A percentile compares a stretch with the other conserved stretches of the same genome.
Conservation (phyloP, 2,329 filamentous ascomycete species). For the Westerdykella sp. region DNA sequence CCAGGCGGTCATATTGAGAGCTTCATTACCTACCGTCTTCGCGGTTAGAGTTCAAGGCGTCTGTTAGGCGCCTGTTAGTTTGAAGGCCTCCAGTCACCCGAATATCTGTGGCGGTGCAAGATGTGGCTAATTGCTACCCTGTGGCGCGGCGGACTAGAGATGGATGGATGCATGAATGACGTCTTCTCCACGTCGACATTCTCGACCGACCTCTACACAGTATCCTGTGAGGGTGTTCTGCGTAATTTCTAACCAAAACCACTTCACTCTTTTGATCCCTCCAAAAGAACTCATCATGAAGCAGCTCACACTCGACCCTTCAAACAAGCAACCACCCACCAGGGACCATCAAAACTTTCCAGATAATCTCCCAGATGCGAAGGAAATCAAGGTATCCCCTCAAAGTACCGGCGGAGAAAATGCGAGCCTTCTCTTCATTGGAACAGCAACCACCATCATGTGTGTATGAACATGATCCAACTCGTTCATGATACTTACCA, state of each 20-base stretch:
- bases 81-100: too few species aligned
- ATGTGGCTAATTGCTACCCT: neutral
- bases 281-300: slow-evolving; percentile 31
- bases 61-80: too few species aligned
- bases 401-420: slow-evolving; percentile 30
- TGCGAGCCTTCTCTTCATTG: slow-evolving; percentile 50
- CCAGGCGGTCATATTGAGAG: too few species aligned
- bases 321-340: slow-evolving; percentile 34
- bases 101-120: neutral
- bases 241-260: neutral
- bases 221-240: neutral
- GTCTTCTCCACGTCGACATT: neutral
- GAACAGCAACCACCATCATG: slow-evolving; percentile 52
- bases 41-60: too few species aligned
- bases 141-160: too few species aligned
- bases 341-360: slow-evolving; percentile 34
- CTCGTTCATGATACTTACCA: neutral
- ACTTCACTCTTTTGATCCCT: neutral
- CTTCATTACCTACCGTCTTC: too few species aligned
- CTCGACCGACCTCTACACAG: neutral
- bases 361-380: slow-evolving; percentile 38
- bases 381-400: slow-evolving; percentile 42
- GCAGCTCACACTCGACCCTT: slow-evolving; percentile 38
- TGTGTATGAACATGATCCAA: neutral
- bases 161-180: neutral